phyloP scores from a whole-genome alignment of 257 asterid species.

The Solanum virginianum region DNA sequence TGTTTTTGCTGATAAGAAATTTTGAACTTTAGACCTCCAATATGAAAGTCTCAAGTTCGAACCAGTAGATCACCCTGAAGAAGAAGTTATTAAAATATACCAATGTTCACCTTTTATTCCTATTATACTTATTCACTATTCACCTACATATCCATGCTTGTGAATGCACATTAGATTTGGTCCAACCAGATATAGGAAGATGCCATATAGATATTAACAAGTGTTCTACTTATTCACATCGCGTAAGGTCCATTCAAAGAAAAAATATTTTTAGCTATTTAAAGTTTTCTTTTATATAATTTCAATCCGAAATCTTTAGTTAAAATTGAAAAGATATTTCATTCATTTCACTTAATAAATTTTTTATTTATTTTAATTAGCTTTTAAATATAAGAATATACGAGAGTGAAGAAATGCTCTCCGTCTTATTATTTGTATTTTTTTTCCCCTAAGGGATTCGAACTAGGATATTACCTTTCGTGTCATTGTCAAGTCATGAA shows the following conservation, averaged over 20 bases:
- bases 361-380: too few relatives aligned
- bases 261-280: too few relatives aligned
- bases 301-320: not conserved
- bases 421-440: not conserved
- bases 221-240: not conserved
- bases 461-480: not conserved
- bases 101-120: not conserved
- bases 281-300: too few relatives aligned
- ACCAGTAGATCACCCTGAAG: too few relatives aligned
- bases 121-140: not conserved
- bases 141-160: not conserved
- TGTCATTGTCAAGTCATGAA: not conserved
- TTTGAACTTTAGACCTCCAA: too few relatives aligned
- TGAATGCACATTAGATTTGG: not conserved
- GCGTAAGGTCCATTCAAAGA: not conserved
- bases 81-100: not conserved
- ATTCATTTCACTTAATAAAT: too few relatives aligned
- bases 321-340: too few relatives aligned
- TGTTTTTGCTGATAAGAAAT: too few relatives aligned
- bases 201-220: not conserved
- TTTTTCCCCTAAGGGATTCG: not conserved
- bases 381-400: not conserved
- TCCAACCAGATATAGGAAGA: not conserved
- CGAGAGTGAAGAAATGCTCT: not conserved
- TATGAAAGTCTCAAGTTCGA: too few relatives aligned